Base-by-base conservation (phyloP, 495 filamentous ascomycete genomes). In the Penicillium soppii region DNA sequence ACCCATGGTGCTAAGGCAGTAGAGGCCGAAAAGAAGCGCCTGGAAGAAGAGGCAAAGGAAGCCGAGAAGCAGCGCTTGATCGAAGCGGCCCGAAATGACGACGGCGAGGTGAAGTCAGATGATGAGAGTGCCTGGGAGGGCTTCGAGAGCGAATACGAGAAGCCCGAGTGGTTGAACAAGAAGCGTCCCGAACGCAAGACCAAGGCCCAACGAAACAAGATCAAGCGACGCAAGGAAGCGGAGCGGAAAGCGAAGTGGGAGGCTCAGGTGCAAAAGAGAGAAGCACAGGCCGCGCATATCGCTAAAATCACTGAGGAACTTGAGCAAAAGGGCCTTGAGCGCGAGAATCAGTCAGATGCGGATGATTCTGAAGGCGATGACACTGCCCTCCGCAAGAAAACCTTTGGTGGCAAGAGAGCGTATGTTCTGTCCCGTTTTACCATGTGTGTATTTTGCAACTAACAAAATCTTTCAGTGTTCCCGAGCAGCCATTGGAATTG, bases 41-140 rank as follows among this genome's bases (percentile, higher is more conserved):
- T 92, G 16, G 79, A 75, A 29, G 85, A 82, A 40, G 81, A 83
- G 52, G 79, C 81, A 53, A 82, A 80, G 35, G 88, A 91, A 47
- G 72, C 67, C 20, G 78, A 83, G 52, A 72, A 71, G 42, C 62
- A 71, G 45, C 72, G 66, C 16, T 29, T 75, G 37, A 73, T 79
- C 15, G 76, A 79, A 1, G 85, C 86, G 58, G 86, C 82, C 4
- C 73, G 85, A 26, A 77, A 80, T 0, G 86, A 88, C 19, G 78
- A 87, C 43, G 86, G 83, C 4, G 83, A 86, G 32, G 69, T 85
- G 4, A 84, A 86, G 60, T 89, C 85, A 61, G 87, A 91, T 52
- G 86, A 92, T 46, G 91, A 94, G 63, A 91, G 87, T 32, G 88
- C 85, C 9, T 96, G 91, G 90, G 91, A 96, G 70, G 87, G 86